A percentile compares a stretch with the other conserved stretches of the same genome.
These are phyloP conservation scores for Phytopythium helicoides DNA, from an alignment of 352 stramenopile genomes.

Conservation along the genomic window DNA sequence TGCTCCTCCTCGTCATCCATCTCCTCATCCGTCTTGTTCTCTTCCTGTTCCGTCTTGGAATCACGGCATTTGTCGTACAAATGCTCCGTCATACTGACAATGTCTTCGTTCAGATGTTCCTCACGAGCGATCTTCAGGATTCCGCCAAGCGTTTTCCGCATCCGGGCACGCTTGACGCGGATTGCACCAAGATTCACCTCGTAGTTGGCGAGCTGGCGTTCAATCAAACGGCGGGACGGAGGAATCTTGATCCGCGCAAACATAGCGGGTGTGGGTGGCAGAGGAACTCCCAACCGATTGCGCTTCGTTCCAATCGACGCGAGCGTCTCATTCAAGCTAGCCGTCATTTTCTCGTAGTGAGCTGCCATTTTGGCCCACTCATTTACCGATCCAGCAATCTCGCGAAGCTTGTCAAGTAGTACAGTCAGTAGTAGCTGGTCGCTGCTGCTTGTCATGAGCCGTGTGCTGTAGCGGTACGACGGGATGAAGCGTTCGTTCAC, in stretches of 20 bases:
- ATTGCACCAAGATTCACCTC: constrained; percentile 51
- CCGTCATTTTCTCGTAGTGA: constrained; percentile 67
- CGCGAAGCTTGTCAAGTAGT: constrained; percentile 64
- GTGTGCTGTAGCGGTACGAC: constrained; percentile 60
- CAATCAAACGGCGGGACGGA: constrained; percentile 59
- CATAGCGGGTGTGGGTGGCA: constrained; percentile 34
- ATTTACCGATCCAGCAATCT: constrained; percentile 54
- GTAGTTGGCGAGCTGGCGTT: constrained; percentile 72
- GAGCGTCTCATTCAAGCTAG: constrained; percentile 44
- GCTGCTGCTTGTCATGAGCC: constrained; percentile 66
- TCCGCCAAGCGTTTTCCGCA: constrained; percentile 45
- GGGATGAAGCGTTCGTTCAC: constrained; percentile 65
- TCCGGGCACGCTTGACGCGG: constrained; percentile 38
- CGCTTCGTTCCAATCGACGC: constrained; percentile 49
- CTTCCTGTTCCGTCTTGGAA: constrained; percentile 46
- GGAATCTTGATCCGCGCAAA: constrained; percentile 62
- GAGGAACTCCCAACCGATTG: constrained; percentile 15
- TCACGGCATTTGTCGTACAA: constrained; percentile 55
- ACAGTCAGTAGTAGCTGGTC: constrained; percentile 75
- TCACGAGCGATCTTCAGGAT: constrained; percentile 62
- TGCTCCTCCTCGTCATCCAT: constrained; percentile 21
- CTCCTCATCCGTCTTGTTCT: constrained; percentile 22
- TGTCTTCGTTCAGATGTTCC: constrained; percentile 53
- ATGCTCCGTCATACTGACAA: constrained; percentile 50
- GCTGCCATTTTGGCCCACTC: constrained; percentile 74